A percentile compares a stretch with the other conserved stretches of the same genome.
These are phyloP conservation scores for Trametopsis cervina DNA, from an alignment of 768 basidiomycete genomes.

Conservation along the genomic window DNA sequence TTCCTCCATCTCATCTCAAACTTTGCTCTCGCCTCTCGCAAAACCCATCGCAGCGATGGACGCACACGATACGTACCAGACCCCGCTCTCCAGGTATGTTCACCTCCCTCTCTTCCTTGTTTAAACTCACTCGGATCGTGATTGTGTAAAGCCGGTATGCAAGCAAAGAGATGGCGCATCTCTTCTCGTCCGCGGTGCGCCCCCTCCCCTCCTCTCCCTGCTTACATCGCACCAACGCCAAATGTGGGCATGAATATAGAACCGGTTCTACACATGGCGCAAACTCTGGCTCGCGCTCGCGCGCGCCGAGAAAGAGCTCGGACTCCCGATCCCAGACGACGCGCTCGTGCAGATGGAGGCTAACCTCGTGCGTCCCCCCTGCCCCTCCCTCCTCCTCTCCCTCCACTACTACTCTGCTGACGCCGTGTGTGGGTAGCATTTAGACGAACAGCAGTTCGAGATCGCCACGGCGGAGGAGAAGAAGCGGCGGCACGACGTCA, in stretches of 20 bases:
- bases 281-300: constrained; percentile 95
- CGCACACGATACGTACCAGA: constrained; percentile 66
- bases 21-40: too few relatives aligned
- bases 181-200: constrained; percentile 90
- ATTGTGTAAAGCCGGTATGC: constrained; percentile 87
- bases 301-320: constrained; percentile 93
- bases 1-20: too few relatives aligned
- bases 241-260: constrained; percentile 42
- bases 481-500: constrained; percentile 96
- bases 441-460: constrained; percentile 87
- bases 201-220: too few relatives aligned
- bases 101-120: neutral
- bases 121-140: neutral
- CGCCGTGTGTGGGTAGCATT: constrained; percentile 38
- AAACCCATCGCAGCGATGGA: too few relatives aligned
- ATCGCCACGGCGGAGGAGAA: constrained; percentile 93
- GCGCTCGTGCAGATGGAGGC: constrained; percentile 92
- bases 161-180: constrained; percentile 95
- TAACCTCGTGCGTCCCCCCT: constrained; percentile 65
- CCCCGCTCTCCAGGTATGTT: constrained; percentile 68
- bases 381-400: neutral
- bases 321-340: constrained; percentile 80
- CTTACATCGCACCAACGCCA: too few relatives aligned
- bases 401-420: neutral
- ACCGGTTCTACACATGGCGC: constrained; percentile 93